Evolutionary conservation across 371 early-diverging fungal genomes (phyloP), one percentile per base, ranked within the genome.

Genomic region (Mucor circinelloides): DNA sequence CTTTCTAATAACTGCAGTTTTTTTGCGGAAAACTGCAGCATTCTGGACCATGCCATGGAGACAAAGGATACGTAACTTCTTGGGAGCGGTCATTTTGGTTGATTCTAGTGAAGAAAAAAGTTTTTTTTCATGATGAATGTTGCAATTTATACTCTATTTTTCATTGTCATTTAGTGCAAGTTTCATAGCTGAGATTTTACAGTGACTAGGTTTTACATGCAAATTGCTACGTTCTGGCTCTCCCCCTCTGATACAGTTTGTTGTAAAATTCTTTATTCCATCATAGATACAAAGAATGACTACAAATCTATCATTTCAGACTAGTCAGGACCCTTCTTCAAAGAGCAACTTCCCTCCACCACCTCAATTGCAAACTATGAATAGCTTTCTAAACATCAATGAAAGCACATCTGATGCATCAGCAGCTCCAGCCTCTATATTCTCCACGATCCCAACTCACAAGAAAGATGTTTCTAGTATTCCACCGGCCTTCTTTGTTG

Each of bases 21-120:
- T 86, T 58, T 88, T 87, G 19, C 86, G 78, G 68, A 91, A 91
- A 2, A 91, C 81, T 9, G 73, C 31, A 0, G 84, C 88, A 70
- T 92, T 92, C 74, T 94, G 93, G 21, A 87, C 83, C 80, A 89
- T 90, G 28, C 93, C 93, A 74, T 93, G 93, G 34, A 93, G 82
- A 61, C 91, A 91, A 23, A 93, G 85, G 38, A 93, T 88, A 55
- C 87, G 79, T 19, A 83, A 50, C 44, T 82, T 82, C 25, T 68
- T 72, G 2, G 63, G 23, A 12, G 60, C 38, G 21, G 70, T 72
- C 78, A 78, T 78, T 9, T 10, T 54, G 54, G 17, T 50, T 19
- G 23, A 25, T 6, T 23, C 6, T 10, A 54, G 34, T 28, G 13
- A 54, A 54, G 8, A 54, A 54, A 28, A 54, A 54, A 10, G 9